Evolutionary conservation across 176 grass and related monocot genomes (phyloP).

Genomic region (Aechmea fasciata): DNA sequence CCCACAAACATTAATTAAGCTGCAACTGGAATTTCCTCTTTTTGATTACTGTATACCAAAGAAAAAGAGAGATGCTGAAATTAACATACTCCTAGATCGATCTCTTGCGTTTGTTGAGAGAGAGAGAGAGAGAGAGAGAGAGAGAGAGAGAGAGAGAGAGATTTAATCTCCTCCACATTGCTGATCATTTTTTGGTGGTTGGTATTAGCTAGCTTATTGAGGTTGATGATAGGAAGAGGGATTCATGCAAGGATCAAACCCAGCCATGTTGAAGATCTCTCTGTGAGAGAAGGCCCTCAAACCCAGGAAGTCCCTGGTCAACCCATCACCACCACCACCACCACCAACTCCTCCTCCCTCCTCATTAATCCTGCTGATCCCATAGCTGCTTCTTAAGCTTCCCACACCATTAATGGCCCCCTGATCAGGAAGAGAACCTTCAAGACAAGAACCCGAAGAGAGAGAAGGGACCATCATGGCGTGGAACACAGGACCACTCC

Average conservation of each 20-base stretch:
- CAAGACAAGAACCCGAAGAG: slow-evolving; percentile 13
- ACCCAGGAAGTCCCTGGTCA: slow-evolving; percentile 90
- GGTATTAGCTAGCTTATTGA: background rate
- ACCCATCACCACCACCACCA: slow-evolving; percentile 18
- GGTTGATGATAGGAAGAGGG: slow-evolving; percentile 9
- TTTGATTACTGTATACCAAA: no score
- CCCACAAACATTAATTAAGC: no score
- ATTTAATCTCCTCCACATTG: no score
- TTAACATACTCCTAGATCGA: no score
- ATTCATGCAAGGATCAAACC: slow-evolving; percentile 60
- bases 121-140: no score
- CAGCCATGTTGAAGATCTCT: slow-evolving; percentile 59
- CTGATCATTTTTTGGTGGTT: no score
- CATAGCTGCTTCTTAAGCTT: slow-evolving; percentile 14
- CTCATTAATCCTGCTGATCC: slow-evolving; percentile 19
- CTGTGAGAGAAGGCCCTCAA: slow-evolving; percentile 67
- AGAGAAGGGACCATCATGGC: slow-evolving; percentile 24
- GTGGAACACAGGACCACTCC: slow-evolving; percentile 14
- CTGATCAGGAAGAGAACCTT: slow-evolving; percentile 1
- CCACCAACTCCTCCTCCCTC: slow-evolving; percentile 16
- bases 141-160: no score
- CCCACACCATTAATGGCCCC: slow-evolving; percentile 14
- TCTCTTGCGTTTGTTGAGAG: no score
- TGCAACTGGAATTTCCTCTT: no score
- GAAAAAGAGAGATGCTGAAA: no score